Evolutionary conservation across 768 basidiomycete genomes (phyloP), one percentile per base, ranked within the genome.

Genomic region (Leccinum variicolor): DNA sequence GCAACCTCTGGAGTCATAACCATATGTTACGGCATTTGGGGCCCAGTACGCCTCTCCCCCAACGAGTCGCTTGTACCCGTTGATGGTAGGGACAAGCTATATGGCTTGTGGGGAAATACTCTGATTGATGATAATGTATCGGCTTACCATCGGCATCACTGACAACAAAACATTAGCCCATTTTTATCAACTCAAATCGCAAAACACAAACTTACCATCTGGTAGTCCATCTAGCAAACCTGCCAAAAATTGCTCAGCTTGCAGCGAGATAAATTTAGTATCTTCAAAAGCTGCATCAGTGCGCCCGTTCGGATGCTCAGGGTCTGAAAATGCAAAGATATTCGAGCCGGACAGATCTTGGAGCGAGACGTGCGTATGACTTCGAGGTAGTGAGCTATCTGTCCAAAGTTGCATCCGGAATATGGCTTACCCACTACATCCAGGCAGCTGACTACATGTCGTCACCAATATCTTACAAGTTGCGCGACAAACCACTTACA

Each of bases 1-100:
- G 11, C 94, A 94, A 0, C 87, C 88, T 34, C 97, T 90, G 21
- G 92, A 94, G 73, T 99, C 97, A 69, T 95, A 98, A 10, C 95
- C 96, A 70, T 94, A 98, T 3, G 94, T 95, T 17, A 92, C 82
- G 3, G 92, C 85, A 64, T 93, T 95, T 0, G 94, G 94, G 6
- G 94, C 94, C 92, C 92, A 97, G 78, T 90, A 94, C 4, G 89
- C 87, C 70, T 94, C 93, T 13, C 94, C 94, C 19, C 91, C 94
- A 19, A 92, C 87, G 8, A 99, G 84, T 15, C 97, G 92, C 70
- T 98, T 99, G 78, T 99, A 99, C 8, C 96, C 94, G 66, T 96
- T 96, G 74, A 97, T 88, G 1, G 91, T 96, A 1, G 92, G 94
- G 15, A 92, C 90, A 25, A 92, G 71, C 90, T 92, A 51, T 14